Percentiles rank a stretch among this genome's conserved stretches.
Evolutionary conservation across 305 asterid genomes (phyloP).

Genomic region (Rubia peregrina): DNA sequence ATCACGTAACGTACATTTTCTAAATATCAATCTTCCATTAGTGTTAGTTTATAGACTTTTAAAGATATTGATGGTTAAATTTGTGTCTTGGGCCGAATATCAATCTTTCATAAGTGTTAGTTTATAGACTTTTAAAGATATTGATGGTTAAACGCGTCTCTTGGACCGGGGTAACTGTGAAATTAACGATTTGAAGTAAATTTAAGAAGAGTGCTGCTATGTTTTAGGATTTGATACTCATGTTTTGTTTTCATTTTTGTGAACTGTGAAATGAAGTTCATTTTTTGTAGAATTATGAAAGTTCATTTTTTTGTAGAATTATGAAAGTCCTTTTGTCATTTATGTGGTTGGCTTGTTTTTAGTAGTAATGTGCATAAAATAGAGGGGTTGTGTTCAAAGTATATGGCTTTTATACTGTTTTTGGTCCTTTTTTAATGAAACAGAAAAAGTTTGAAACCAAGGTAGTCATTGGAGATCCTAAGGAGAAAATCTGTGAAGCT

Average conservation of each 20-base stretch:
- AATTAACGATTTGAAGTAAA: too few relatives aligned
- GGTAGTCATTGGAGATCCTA: slow-evolving; percentile 42
- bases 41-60: too few relatives aligned
- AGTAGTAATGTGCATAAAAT: neutral
- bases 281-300: neutral
- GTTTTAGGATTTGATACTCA: neutral
- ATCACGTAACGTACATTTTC: too few relatives aligned
- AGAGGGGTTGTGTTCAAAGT: too few relatives aligned
- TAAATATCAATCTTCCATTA: too few relatives aligned
- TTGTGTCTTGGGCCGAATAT: too few relatives aligned
- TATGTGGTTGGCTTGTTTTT: neutral
- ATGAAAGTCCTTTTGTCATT: neutral
- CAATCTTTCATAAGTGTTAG: too few relatives aligned
- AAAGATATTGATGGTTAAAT: too few relatives aligned
- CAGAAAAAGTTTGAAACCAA: slow-evolving; percentile 31
- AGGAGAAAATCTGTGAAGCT: slow-evolving; percentile 44
- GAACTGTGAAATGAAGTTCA: neutral
- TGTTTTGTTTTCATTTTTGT: neutral
- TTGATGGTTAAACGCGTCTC: neutral
- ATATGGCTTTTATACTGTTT: neutral
- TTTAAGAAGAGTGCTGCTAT: neutral
- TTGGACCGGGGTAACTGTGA: neutral
- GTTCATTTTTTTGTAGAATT: too few relatives aligned
- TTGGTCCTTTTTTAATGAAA: neutral
- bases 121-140: too few relatives aligned